Evolutionary conservation across 345 rosid species (phyloP).

Genomic region (Litchi chinensis): DNA sequence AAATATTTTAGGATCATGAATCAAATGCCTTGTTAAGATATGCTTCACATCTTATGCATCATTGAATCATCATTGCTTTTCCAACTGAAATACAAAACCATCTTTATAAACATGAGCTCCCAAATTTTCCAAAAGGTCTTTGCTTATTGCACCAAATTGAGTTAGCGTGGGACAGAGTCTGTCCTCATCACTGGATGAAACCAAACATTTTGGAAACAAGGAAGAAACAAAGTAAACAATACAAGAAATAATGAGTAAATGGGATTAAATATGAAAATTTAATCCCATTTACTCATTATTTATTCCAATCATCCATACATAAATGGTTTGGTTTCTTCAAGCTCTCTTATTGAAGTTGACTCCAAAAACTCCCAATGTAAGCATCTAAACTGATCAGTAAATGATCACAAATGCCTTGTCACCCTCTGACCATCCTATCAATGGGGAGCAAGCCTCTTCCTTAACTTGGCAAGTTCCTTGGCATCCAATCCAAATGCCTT

Average conservation of each 20-base stretch:
- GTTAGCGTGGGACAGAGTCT: no score
- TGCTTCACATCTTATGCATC: no score
- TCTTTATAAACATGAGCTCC: no score
- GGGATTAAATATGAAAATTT: background rate
- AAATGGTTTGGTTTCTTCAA: background rate
- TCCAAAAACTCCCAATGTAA: background rate
- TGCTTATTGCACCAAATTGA: no score
- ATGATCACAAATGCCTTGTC: background rate
- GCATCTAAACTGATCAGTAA: background rate
- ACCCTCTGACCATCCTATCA: background rate
- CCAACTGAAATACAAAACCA: no score
- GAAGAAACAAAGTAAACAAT: background rate
- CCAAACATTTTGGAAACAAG: no score
- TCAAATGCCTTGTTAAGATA: no score
- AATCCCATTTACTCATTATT: background rate
- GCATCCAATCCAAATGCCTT: constrained; percentile 75
- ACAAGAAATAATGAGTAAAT: background rate
- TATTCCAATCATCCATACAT: background rate
- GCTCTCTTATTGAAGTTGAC: background rate
- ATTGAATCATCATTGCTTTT: no score
- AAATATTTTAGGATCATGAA: no score
- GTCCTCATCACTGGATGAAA: no score
- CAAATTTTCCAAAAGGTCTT: no score
- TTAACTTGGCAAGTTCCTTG: constrained; percentile 59
- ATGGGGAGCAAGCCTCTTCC: constrained; percentile 51